phyloP scores from a whole-genome alignment of 2,329 filamentous ascomycete genomes.

The Thielaviopsis populi region DNA sequence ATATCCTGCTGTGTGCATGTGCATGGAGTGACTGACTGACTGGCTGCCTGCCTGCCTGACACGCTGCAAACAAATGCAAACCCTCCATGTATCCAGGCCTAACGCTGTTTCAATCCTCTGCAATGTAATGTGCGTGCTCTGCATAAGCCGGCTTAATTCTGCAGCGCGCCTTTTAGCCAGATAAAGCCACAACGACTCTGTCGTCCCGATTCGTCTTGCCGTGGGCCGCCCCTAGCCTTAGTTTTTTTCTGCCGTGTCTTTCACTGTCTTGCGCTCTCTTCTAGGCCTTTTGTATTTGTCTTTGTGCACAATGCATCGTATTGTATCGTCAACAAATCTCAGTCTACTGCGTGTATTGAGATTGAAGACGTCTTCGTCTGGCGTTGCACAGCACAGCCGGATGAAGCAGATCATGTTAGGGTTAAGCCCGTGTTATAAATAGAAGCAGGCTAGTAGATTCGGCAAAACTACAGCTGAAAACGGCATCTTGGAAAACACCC shows the following conservation, averaged over 20 bases:
- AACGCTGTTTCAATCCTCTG: neutral
- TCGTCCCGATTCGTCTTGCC: neutral
- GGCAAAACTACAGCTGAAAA: neutral
- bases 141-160: neutral
- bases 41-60: neutral
- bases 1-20: too few relatives aligned
- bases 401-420: neutral
- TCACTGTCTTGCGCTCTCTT: too few relatives aligned
- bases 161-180: neutral
- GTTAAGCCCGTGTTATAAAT: too few relatives aligned
- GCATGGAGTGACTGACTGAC: too few relatives aligned
- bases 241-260: too few relatives aligned
- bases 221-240: neutral
- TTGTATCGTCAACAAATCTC: neutral
- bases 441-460: too few relatives aligned
- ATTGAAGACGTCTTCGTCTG: neutral
- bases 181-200: neutral
- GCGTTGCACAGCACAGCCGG: too few relatives aligned
- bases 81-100: neutral
- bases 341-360: neutral
- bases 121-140: neutral
- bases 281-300: neutral
- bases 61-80: neutral
- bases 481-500: too few relatives aligned
- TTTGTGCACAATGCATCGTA: neutral